Evolutionary conservation across 805 yeast species (phyloP).

Genomic region (Kluyveromyces wickerhamii): DNA sequence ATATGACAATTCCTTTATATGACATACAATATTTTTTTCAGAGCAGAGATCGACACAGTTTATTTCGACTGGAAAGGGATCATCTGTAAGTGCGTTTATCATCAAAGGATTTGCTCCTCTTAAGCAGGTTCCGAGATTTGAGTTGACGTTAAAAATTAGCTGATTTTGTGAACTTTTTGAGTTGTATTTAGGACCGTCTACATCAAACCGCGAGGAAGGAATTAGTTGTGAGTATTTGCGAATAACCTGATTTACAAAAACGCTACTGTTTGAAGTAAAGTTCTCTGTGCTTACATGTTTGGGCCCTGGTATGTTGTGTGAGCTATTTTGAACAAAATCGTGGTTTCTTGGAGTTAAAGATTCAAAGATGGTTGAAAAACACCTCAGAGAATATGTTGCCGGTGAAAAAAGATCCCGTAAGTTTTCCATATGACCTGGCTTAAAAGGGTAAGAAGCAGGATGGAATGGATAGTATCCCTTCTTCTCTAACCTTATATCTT

Average conservation of each 20-base stretch:
- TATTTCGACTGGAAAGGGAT: slow-evolving; percentile 16
- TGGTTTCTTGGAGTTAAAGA: slow-evolving; percentile 6
- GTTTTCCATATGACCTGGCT: not conserved
- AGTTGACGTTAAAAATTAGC: slow-evolving; percentile 15
- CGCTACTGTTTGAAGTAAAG: slow-evolving; percentile 10
- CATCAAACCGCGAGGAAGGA: slow-evolving; percentile 6
- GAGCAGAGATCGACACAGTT: slow-evolving; percentile 7
- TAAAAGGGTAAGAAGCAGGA: not conserved
- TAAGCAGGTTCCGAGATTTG: slow-evolving; percentile 10
- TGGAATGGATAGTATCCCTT: not conserved
- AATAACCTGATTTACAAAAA: slow-evolving; percentile 2
- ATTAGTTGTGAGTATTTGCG: not conserved
- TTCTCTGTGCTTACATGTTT: slow-evolving; percentile 15
- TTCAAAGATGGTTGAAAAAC: slow-evolving; percentile 2
- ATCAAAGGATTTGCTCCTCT: slow-evolving; percentile 19
- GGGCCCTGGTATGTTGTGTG: slow-evolving; percentile 10
- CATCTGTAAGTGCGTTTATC: slow-evolving; percentile 18
- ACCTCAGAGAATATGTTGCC: not conserved
- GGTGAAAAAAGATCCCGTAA: not conserved
- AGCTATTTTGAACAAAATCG: too few relatives aligned
- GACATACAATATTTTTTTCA: slow-evolving; percentile 17
- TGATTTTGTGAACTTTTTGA: slow-evolving; percentile 11
- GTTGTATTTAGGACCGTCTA: slow-evolving; percentile 12
- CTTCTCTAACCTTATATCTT: not conserved
- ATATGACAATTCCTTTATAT: slow-evolving; percentile 21